Evolutionary conservation across 2,329 filamentous ascomycete species (phyloP).

Genomic region (Penicillium corylophilum): DNA sequence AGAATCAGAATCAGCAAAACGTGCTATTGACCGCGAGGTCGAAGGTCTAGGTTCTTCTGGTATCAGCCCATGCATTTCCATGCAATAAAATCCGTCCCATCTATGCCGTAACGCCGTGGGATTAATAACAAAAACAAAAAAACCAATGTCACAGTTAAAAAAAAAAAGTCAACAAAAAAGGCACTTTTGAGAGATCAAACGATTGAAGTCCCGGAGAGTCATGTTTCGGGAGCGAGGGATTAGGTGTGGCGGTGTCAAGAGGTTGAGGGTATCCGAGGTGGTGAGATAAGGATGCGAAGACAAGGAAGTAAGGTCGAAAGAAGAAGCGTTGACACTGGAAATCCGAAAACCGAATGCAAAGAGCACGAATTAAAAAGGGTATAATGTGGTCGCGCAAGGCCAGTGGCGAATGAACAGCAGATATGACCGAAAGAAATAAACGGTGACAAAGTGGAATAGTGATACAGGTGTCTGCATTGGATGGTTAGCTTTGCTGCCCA

Average conservation of each 20-base stretch:
- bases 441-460: constrained; percentile 22
- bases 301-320: constrained; percentile 10
- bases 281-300: constrained; percentile 13
- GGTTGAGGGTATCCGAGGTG: constrained; percentile 15
- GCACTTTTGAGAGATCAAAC: constrained; percentile 21
- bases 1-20: constrained; percentile 19
- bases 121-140: constrained; percentile 16
- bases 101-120: constrained; percentile 40
- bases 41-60: constrained; percentile 39
- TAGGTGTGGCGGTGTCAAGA: constrained; percentile 4
- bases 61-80: constrained; percentile 42
- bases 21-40: constrained; percentile 39
- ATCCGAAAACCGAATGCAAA: constrained; percentile 28
- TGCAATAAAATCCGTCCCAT: constrained; percentile 32
- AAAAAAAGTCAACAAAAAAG: constrained; percentile 20
- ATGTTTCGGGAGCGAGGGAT: constrained; percentile 7
- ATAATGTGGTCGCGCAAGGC: constrained; percentile 25
- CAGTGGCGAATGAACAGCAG: constrained; percentile 18
- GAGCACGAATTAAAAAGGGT: constrained; percentile 29
- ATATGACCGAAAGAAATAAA: constrained; percentile 19
- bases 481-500: constrained; percentile 24
- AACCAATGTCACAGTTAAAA: neutral
- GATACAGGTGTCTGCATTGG: constrained; percentile 30
- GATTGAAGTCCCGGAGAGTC: constrained; percentile 7
- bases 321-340: constrained; percentile 24